Conservation (phyloP, 768 basidiomycete species). For the Solioccasus polychromus region DNA sequence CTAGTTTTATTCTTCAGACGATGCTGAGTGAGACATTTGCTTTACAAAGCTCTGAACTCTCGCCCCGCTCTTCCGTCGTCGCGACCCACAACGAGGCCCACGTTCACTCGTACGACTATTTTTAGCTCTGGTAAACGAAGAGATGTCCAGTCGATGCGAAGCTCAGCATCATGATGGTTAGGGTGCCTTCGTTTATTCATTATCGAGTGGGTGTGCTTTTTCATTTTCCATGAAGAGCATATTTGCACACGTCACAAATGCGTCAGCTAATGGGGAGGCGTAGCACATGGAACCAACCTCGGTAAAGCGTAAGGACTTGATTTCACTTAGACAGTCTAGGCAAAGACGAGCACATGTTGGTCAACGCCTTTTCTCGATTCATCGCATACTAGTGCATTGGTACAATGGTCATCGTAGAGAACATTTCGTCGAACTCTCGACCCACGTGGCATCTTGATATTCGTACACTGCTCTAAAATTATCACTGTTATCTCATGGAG, state of each 20-base stretch:
- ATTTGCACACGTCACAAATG: neutral
- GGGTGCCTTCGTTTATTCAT: neutral
- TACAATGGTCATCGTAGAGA: too few species aligned
- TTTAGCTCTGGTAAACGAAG: neutral
- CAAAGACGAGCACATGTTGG: too few species aligned
- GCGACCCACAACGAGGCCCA: neutral
- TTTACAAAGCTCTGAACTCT: too few species aligned
- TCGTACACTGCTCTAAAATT: conserved; percentile 2
- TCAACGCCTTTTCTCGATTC: neutral
- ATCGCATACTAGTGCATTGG: too few species aligned
- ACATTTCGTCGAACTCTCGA: neutral
- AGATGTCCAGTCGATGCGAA: conserved; percentile 1
- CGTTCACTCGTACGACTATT: too few species aligned
- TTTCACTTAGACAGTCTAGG: too few species aligned
- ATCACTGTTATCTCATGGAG: neutral
- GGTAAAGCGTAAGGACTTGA: neutral
- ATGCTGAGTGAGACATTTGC: neutral
- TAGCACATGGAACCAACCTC: neutral
- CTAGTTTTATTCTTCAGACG: neutral
- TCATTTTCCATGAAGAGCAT: neutral
- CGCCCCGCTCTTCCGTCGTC: neutral
- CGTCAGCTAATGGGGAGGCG: neutral
- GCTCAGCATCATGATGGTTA: neutral
- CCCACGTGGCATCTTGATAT: conserved; percentile 2
- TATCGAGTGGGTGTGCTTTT: too few species aligned